Conservation (phyloP, 495 filamentous ascomycete genomes). For the Penicillium parvum region DNA sequence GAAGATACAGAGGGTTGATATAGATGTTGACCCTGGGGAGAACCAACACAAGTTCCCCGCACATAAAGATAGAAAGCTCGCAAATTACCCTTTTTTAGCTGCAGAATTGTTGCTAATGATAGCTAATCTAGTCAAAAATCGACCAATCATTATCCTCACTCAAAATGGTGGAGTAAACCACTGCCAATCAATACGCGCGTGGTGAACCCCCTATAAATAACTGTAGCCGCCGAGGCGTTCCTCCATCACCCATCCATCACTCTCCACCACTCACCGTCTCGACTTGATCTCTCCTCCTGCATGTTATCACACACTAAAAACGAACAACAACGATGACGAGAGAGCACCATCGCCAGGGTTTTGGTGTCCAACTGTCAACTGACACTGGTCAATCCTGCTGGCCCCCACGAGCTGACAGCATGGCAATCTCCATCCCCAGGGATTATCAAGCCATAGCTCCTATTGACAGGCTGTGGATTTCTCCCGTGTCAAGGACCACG, state of each 20-base stretch:
- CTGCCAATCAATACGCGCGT: not conserved
- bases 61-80: slow-evolving; percentile 10
- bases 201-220: not conserved
- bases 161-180: not conserved
- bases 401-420: slow-evolving; percentile 4
- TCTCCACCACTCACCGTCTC: slow-evolving; percentile 15
- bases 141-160: slow-evolving; percentile 11
- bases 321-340: no score
- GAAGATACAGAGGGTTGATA: slow-evolving; percentile 12
- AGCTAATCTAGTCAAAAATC: slow-evolving; percentile 8
- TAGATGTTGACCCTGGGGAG: slow-evolving; percentile 3
- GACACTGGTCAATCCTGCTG: not conserved
- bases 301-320: slow-evolving; percentile 16
- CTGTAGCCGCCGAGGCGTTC: slow-evolving; percentile 36
- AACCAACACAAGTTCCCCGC: slow-evolving; percentile 18
- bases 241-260: slow-evolving; percentile 18
- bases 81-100: slow-evolving; percentile 16
- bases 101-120: slow-evolving; percentile 24
- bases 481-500: not conserved
- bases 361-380: not conserved
- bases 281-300: slow-evolving; percentile 16
- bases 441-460: slow-evolving; percentile 2
- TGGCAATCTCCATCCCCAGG: slow-evolving; percentile 11
- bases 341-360: slow-evolving; percentile 5
- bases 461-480: slow-evolving; percentile 9